A percentile compares a stretch with the other conserved stretches of the same genome.
Conservation (phyloP, 2,329 filamentous ascomycete genomes). For the Coniella vitis region DNA sequence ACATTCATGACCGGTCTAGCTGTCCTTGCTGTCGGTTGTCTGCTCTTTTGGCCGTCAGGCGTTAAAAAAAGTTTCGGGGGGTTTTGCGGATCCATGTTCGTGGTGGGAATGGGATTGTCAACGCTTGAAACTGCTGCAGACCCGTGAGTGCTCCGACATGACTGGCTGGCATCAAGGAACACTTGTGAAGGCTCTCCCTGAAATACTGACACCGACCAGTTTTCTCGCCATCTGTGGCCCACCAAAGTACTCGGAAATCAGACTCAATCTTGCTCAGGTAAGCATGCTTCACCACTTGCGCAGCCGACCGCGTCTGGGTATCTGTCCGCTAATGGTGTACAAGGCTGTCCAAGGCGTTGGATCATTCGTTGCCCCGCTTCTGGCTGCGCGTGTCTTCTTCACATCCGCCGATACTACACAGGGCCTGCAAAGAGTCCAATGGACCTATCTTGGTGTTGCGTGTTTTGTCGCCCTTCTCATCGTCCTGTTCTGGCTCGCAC, state of each 20-base stretch:
- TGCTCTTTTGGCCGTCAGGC: constrained; percentile 53
- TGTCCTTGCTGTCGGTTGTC: constrained; percentile 48
- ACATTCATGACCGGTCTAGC: constrained; percentile 59
- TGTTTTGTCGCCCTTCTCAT: constrained; percentile 51
- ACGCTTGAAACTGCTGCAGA: constrained; percentile 55
- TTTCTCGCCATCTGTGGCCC: constrained; percentile 48
- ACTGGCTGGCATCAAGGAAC: background rate
- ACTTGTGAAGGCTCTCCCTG: background rate
- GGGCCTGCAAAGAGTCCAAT: constrained; percentile 54
- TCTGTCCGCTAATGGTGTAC: background rate
- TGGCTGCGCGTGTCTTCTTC: constrained; percentile 57
- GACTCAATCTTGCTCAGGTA: constrained; percentile 44
- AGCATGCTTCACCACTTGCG: background rate
- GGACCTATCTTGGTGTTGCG: constrained; percentile 58
- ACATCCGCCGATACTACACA: constrained; percentile 40
- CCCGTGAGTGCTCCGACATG: constrained; percentile 24
- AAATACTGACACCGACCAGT: background rate
- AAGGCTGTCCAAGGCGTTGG: constrained; percentile 54
- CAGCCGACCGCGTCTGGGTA: background rate
- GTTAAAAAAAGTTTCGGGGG: constrained; percentile 50
- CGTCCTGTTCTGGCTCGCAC: constrained; percentile 50
- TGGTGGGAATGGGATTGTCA: constrained; percentile 31
- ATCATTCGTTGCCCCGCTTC: constrained; percentile 49
- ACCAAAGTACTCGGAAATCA: constrained; percentile 50
- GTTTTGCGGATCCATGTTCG: constrained; percentile 52